Conservation (phyloP, 139 green algal species). For the Auxenochlorella pyrenoidosa region DNA sequence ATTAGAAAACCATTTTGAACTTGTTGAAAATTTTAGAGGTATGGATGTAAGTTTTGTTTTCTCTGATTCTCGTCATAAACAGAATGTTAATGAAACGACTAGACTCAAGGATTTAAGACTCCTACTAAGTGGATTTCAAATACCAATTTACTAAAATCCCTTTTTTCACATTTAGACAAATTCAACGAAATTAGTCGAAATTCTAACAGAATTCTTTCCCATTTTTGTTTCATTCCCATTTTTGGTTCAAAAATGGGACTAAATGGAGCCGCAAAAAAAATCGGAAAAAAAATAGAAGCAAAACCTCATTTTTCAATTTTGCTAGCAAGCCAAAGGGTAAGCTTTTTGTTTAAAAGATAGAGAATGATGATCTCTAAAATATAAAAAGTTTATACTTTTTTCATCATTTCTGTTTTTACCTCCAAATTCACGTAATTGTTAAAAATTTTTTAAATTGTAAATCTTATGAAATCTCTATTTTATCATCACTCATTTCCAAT, state of each 20-base stretch:
- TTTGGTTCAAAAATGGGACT: too few species aligned
- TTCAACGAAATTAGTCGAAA: neutral
- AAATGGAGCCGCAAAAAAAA: too few species aligned
- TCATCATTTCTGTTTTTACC: conserved; percentile 34
- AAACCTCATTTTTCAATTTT: conserved; percentile 50
- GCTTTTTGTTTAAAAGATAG: neutral
- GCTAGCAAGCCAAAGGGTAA: conserved; percentile 21
- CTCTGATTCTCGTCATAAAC: conserved; percentile 23
- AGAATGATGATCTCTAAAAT: conserved; percentile 33
- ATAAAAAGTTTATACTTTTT: conserved; percentile 37
- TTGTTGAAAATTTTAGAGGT: conserved; percentile 34
- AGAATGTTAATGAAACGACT: neutral
- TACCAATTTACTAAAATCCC: conserved; percentile 1
- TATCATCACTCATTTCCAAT: conserved; percentile 42
- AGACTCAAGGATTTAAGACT: neutral
- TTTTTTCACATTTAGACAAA: neutral
- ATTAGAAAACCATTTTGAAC: conserved; percentile 51
- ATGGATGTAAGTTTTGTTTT: conserved; percentile 33
- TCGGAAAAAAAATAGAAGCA: conserved; percentile 25
- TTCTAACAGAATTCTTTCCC: neutral
- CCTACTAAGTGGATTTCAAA: conserved; percentile 7
- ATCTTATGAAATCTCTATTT: conserved; percentile 57
- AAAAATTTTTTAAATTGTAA: conserved; percentile 28
- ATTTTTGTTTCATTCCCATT: too few species aligned
- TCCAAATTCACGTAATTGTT: conserved; percentile 37